Evolutionary conservation across 2,329 filamentous ascomycete genomes (phyloP), one percentile per base, ranked within the genome.

Genomic region (Nemania sp.): DNA sequence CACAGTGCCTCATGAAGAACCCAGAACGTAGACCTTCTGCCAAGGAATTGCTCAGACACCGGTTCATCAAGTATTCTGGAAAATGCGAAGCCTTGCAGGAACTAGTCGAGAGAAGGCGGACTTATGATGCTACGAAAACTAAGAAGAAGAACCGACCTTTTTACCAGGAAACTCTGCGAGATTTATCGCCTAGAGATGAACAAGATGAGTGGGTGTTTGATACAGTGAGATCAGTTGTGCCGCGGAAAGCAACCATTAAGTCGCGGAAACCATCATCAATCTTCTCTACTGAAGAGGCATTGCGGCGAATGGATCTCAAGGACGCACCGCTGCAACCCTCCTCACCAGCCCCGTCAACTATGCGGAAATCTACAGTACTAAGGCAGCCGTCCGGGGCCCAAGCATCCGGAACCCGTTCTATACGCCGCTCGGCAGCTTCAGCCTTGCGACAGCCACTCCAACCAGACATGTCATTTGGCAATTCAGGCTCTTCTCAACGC

Each of bases 191-290:
- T 2, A 84, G 78, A 61, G 78, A 83, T 31, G 86, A 91, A 5
- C 80, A 89, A 14, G 91, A 96, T 60, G 92, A 90, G 60, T 97
- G 93, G 93, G 88, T 96, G 2, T 97, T 97, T 68, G 93, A 97
- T 67, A 97, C 93, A 0, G 86, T 97, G 67, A 94, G 90, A 71
- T 90, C 89, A 0, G 77, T 86, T 26, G 80, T 77, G 3, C 78
- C 83, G 3, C 82, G 82, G 63, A 83, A 80, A 33, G 72, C 76
- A 12, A 76, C 75, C 0, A 73, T 78, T 49, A 81, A 76, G 65
- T 72, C 77, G 42, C 76, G 82, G 48, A 82, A 83, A 54, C 76
- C 81, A 4, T 84, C 82, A 0, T 79, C 80, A 5, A 78, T 83
- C 31, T 78, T 80, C 57, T 72, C 76, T 33, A 78, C 79, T n/a